Percentiles rank a stretch among this genome's conserved stretches.
phyloP scores from a whole-genome alignment of 1,284 basidiomycete genomes.

The Crucibulum cyathiforme region DNA sequence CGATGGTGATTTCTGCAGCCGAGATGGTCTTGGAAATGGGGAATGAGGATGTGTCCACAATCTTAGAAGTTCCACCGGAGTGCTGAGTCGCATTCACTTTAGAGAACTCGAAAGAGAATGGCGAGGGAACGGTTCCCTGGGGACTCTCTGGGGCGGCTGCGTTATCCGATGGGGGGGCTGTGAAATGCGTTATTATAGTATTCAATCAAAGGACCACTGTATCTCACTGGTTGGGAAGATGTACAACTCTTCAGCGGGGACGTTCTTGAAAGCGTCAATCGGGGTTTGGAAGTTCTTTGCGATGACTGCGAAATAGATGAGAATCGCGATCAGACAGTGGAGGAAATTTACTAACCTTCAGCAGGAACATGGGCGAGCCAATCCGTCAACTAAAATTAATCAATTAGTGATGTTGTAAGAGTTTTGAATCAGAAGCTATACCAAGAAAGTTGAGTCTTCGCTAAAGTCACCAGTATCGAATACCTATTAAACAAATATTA shows the following conservation, averaged over 20 bases:
- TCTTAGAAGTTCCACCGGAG: slow-evolving; percentile 63
- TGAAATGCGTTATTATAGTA: slow-evolving; percentile 14
- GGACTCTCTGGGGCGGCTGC: not conserved
- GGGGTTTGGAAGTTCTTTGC: slow-evolving; percentile 55
- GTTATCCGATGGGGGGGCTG: slow-evolving; percentile 47
- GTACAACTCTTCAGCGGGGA: slow-evolving; percentile 57
- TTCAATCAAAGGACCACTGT: not conserved
- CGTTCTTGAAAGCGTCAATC: slow-evolving; percentile 48
- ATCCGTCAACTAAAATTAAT: slow-evolving; percentile 40
- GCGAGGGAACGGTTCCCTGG: slow-evolving; percentile 24
- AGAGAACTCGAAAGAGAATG: slow-evolving; percentile 60
- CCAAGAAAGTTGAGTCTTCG: slow-evolving; percentile 63
- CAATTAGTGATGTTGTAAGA: not conserved
- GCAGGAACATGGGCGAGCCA: slow-evolving; percentile 54
- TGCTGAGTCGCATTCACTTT: slow-evolving; percentile 46
- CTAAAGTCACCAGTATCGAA: slow-evolving; percentile 62
- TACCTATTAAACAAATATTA: slow-evolving; percentile 23
- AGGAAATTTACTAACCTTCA: slow-evolving; percentile 11
- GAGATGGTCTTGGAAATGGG: slow-evolving; percentile 60
- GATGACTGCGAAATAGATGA: slow-evolving; percentile 56
- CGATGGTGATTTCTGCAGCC: slow-evolving; percentile 62
- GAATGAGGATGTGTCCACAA: slow-evolving; percentile 65
- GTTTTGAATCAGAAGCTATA: not conserved
- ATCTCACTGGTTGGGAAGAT: slow-evolving; percentile 54
- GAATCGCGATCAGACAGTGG: slow-evolving; percentile 39